Percentiles rank a stretch among this genome's conserved stretches.
Evolutionary conservation across 345 rosid genomes (phyloP).

Genomic region (Crucihimalaya himalaica): DNA sequence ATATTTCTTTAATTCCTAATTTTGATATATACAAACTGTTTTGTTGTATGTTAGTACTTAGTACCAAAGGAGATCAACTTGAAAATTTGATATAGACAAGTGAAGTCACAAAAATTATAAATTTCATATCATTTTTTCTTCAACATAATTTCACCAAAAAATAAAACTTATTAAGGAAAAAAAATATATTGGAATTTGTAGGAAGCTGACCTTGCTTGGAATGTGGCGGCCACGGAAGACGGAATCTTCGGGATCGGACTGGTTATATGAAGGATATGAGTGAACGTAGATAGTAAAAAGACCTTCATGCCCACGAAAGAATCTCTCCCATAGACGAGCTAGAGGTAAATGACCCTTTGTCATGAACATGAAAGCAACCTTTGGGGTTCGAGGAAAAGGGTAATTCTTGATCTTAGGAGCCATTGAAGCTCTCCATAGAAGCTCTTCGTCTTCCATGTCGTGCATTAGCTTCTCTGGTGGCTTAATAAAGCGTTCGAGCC

Average conservation of each 20-base stretch:
- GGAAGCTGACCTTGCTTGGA: conserved; percentile 71
- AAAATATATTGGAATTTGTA: not conserved
- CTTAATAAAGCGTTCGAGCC: conserved; percentile 46
- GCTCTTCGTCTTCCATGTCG: conserved; percentile 73
- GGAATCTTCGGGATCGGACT: conserved; percentile 48
- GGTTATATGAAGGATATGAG: conserved; percentile 56
- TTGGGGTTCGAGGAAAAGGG: conserved; percentile 59
- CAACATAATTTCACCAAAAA: not conserved
- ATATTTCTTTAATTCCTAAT: not conserved
- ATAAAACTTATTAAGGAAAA: not conserved
- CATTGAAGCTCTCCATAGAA: conserved; percentile 77
- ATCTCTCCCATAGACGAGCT: conserved; percentile 84
- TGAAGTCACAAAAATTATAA: not conserved
- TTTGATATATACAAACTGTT: not conserved
- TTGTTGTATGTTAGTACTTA: conserved; percentile 1
- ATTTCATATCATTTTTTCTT: not conserved
- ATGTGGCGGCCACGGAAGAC: conserved; percentile 66
- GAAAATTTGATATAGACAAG: not conserved
- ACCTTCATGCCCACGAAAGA: conserved; percentile 68
- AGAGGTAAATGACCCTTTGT: conserved; percentile 64
- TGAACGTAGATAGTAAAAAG: conserved; percentile 70
- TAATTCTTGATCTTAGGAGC: conserved; percentile 38
- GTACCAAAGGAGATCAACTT: not conserved
- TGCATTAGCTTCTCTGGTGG: conserved; percentile 51
- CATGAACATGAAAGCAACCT: conserved; percentile 87